phyloP scores from a whole-genome alignment of 306 rosid species.

The Gleditsia sinensis region DNA sequence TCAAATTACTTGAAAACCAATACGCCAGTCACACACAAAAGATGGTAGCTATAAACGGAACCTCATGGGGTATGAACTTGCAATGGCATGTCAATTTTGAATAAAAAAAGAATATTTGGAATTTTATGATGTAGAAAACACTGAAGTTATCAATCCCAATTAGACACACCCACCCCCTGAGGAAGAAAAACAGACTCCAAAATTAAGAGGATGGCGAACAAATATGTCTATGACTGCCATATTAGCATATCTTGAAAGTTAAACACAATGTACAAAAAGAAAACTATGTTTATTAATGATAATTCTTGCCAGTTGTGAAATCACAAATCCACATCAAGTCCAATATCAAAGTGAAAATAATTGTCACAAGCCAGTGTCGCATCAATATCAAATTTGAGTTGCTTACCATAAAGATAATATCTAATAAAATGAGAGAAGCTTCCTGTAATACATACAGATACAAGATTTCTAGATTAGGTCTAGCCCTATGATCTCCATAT shows the following conservation, averaged over 20 bases:
- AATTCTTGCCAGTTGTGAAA: not conserved
- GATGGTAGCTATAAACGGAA: conserved; percentile 1
- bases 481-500: not conserved
- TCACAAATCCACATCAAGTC: not conserved
- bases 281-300: not conserved
- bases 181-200: not conserved
- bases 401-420: not conserved
- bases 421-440: not conserved
- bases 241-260: not conserved
- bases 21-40: not conserved
- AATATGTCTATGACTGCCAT: not conserved
- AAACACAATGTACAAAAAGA: not conserved
- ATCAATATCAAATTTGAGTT: not conserved
- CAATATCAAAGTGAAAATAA: not conserved
- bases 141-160: not conserved
- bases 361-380: not conserved
- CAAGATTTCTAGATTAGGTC: not conserved
- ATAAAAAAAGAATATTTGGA: conserved; percentile 16
- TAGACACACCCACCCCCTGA: not conserved
- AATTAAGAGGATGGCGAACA: not conserved
- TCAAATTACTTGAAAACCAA: conserved; percentile 5
- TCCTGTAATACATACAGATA: not conserved
- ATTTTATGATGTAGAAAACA: conserved; percentile 3
- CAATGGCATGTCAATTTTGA: not conserved
- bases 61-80: conserved; percentile 1